phyloP scores from a whole-genome alignment of 495 filamentous ascomycete genomes.

The Penicillium mononematosum region DNA sequence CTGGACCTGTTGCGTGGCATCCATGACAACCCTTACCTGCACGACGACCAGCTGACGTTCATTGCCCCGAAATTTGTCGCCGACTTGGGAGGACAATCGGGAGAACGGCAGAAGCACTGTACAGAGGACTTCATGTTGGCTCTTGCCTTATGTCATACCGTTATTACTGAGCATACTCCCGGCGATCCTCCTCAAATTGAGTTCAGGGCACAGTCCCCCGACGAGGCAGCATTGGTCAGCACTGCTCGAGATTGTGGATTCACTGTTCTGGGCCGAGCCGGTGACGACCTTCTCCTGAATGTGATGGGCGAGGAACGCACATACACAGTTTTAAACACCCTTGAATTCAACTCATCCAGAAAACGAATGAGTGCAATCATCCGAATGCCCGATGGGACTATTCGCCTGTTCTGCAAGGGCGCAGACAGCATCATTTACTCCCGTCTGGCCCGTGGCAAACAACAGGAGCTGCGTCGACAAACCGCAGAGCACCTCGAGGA shows the following conservation, averaged over 20 bases:
- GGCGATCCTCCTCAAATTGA: slow-evolving; percentile 87
- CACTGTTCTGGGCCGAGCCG: slow-evolving; percentile 80
- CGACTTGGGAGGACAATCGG: slow-evolving; percentile 74
- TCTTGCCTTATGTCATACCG: slow-evolving; percentile 91
- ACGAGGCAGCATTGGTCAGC: slow-evolving; percentile 92
- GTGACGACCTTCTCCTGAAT: slow-evolving; percentile 79
- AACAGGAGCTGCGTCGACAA: slow-evolving; percentile 72
- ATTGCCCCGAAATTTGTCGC: slow-evolving; percentile 83
- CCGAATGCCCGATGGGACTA: slow-evolving; percentile 89
- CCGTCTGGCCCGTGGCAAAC: slow-evolving; percentile 79
- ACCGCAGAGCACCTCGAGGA: slow-evolving; percentile 95
- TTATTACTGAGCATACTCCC: slow-evolving; percentile 85
- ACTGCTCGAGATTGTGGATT: slow-evolving; percentile 96
- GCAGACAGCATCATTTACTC: slow-evolving; percentile 98
- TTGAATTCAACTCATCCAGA: slow-evolving; percentile 96
- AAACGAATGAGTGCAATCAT: slow-evolving; percentile 99
- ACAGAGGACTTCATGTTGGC: slow-evolving; percentile 93
- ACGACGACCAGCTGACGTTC: slow-evolving; percentile 87
- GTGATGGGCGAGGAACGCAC: slow-evolving; percentile 80
- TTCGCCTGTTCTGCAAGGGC: slow-evolving; percentile 95
- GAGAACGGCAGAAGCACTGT: slow-evolving; percentile 70
- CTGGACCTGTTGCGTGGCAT: slow-evolving; percentile 68
- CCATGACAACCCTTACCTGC: slow-evolving; percentile 87
- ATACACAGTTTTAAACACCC: slow-evolving; percentile 86
- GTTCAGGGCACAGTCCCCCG: slow-evolving; percentile 96